Percentiles rank a stretch among this genome's conserved stretches.
Evolutionary conservation across 2,329 filamentous ascomycete species (phyloP).

Genomic region (Cadophora sp.): DNA sequence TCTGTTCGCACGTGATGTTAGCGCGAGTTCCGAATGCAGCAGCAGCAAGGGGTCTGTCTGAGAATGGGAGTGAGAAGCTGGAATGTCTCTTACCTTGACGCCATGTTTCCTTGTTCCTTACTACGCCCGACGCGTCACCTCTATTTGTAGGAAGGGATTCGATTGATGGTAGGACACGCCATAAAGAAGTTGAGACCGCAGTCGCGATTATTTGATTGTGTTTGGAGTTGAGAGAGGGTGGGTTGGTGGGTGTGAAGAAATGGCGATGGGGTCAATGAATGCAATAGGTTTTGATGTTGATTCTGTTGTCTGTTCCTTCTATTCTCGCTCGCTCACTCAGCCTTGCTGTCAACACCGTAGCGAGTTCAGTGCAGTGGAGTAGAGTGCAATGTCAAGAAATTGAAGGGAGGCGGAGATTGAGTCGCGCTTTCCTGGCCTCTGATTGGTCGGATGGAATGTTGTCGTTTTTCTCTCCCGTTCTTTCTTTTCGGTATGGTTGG

Average conservation of each 20-base stretch:
- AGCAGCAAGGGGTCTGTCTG: constrained; percentile 1
- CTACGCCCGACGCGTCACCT: constrained; percentile 33
- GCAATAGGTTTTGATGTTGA: constrained; percentile 12
- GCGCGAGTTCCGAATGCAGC: constrained; percentile 21
- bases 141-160: constrained; percentile 34
- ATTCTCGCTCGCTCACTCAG: neutral
- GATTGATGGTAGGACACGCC: constrained; percentile 27
- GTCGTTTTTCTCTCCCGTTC: neutral
- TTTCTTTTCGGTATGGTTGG: neutral
- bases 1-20: constrained; percentile 54
- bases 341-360: neutral
- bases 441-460: neutral
- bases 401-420: neutral
- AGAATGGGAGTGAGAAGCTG: neutral
- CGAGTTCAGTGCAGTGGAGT: neutral
- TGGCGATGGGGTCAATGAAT: neutral
- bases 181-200: constrained; percentile 23
- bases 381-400: neutral
- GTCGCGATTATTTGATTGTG: constrained; percentile 3
- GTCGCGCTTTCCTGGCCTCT: neutral
- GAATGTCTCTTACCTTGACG: constrained; percentile 45
- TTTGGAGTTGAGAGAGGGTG: neutral
- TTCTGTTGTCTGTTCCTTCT: constrained; percentile 7
- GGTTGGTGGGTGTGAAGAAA: neutral
- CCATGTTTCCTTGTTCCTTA: constrained; percentile 40